Percentiles rank a stretch among this genome's conserved stretches.
phyloP scores from a whole-genome alignment of 352 stramenopile species.

The Albugo candida region DNA sequence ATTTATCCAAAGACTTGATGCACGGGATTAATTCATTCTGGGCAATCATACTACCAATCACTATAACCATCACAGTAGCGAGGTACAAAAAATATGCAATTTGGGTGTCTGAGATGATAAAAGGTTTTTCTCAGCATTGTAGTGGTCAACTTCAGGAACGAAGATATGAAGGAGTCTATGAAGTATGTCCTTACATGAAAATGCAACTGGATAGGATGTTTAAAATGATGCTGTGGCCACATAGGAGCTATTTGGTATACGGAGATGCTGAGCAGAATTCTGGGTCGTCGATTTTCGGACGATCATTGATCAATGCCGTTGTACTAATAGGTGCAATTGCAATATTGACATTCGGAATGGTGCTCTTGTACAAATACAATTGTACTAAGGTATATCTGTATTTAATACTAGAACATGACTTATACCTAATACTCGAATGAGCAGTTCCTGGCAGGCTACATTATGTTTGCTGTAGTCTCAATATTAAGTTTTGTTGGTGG shows the following conservation, averaged over 20 bases:
- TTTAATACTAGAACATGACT: not conserved
- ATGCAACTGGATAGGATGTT: not conserved
- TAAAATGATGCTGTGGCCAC: not conserved
- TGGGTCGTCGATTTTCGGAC: conserved; percentile 21
- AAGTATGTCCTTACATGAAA: conserved; percentile 12
- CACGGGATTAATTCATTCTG: conserved; percentile 79
- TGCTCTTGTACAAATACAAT: conserved; percentile 79
- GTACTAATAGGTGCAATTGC: conserved; percentile 79
- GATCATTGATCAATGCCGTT: conserved; percentile 71
- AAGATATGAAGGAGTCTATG: conserved; percentile 59
- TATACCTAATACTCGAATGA: conserved; percentile 1
- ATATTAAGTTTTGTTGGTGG: conserved; percentile 77
- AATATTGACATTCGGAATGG: conserved; percentile 76
- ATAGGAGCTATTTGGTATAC: conserved; percentile 61
- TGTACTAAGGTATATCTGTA: conserved; percentile 34
- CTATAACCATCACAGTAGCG: conserved; percentile 60
- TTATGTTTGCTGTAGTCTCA: conserved; percentile 75
- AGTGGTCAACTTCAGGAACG: conserved; percentile 69
- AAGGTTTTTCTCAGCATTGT: conserved; percentile 21
- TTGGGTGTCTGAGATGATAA: not conserved
- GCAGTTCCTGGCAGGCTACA: conserved; percentile 62
- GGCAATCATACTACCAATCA: conserved; percentile 65
- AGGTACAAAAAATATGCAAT: conserved; percentile 7
- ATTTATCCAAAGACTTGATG: conserved; percentile 50
- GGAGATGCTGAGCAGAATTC: conserved; percentile 24